Evolutionary conservation across 2,329 filamentous ascomycete genomes (phyloP), one percentile per base, ranked within the genome.

Genomic region (Emmonsiellopsis sp.): DNA sequence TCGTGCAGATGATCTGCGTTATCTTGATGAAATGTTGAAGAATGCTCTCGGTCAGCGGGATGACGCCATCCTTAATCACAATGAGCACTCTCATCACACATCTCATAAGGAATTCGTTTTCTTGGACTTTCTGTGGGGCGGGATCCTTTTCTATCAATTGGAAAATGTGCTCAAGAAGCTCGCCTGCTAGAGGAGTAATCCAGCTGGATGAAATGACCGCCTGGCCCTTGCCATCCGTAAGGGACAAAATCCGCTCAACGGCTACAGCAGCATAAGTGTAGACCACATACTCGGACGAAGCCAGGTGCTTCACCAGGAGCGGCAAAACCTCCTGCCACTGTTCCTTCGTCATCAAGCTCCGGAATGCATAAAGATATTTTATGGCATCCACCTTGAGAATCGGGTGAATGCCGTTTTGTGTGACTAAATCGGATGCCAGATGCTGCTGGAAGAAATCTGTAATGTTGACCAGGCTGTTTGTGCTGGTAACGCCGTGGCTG

Each of bases 21-120:
- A 98, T 96, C 56, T 81, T 85, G 64, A 95, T 83, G 55, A 98
- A 80, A 68, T 94, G 90, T 51, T 82, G 80, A 51, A 97, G 74
- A n/a, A 95, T 82, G 60, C 79, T 81, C 61, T 95, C 88, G 5
- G 86, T 78, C 48, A 93, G 83, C 1, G 84, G 79, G 2, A 84
- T 72, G 11, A 92, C 82, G 32, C 84, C 87, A 47, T 95, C 91
- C 66, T 86, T 88, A 69, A 97, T 87, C 58, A 97, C 91, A 59
- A 98, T 90, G 56, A 98, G 77, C 10, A 98, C 92, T 62, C 93
- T 83, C 93, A 98, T 98, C 53, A 96, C 89, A 64, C 93, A 98
- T 63, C 90, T 88, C 91, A 98, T 97, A 65, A 98, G 71, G 69
- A 97, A 98, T 67, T 98, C 93, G 66, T 98, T 98, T 71, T 98